Evolutionary conservation across 192 early-diverging fungal genomes (phyloP), one percentile per base, ranked within the genome.

Genomic region (Umbelopsis ramanniana): DNA sequence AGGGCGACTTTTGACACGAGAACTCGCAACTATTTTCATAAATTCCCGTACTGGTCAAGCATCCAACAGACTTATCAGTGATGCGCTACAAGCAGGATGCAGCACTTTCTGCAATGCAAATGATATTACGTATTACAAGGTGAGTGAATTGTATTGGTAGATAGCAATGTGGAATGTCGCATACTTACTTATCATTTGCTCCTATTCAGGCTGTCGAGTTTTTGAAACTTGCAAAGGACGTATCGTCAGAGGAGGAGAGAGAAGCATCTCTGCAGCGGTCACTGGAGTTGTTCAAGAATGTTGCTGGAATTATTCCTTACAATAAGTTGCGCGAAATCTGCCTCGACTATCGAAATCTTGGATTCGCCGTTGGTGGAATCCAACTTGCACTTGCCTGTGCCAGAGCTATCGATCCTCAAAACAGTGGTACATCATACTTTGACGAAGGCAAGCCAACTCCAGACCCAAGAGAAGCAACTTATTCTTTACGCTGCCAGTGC

Each of bases 91-190:
- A 23, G n/a, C 37, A 43, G 52, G 47, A 48, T 68, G 73, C 29
- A 38, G 50, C 23, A 57, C 71, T 17, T 71, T 74, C 17, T 74
- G 74, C 26, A 37, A 35, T 33, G 26, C 37, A 52, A 68, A 66
- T 8, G 77, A 79, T 35, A 52, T 79, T 45, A 24, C 15, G 17
- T 79, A 71, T 29, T 79, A 74, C 35, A 72, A 79, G 72, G 76
- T 73, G 70, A 12, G 69, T 45, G 29, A 23, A 14, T 8, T 11
- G 50, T 0, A 52, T 24, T 10, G 17, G 45, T 6, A 15, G 23
- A 52, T 14, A 22, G 22, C 0, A 67, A 33, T 55, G 40, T 55
- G 43, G 26, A 10, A 53, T 73, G 26, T 57, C 45, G 43, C 21
- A 67, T 73, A 24, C 48, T 48, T 11, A 67, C 21, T 24, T 68